Evolutionary conservation across 1,139 yeast genomes (phyloP).

Genomic region (Zygosaccharomyces sapae): DNA sequence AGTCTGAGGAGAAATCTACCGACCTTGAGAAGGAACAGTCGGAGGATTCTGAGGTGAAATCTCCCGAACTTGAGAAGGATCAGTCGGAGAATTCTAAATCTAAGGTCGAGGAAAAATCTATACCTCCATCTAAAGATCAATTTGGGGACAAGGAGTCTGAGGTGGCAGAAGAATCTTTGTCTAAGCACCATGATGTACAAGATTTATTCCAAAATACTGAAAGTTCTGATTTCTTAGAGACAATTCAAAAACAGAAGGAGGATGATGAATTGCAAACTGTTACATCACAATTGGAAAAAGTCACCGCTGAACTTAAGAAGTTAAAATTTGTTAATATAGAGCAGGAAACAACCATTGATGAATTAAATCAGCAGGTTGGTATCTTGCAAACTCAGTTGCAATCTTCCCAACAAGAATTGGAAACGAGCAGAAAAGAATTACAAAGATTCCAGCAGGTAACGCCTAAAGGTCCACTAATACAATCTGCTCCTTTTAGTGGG

Average conservation of each 20-base stretch:
- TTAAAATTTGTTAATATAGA: conserved; percentile 47
- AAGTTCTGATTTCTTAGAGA: conserved; percentile 31
- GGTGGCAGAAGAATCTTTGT: not conserved
- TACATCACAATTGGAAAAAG: conserved; percentile 29
- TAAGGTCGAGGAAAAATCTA: no score
- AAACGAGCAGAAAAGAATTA: conserved; percentile 13
- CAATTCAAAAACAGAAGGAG: conserved; percentile 32
- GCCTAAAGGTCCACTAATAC: conserved; percentile 20
- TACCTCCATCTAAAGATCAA: no score
- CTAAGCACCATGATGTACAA: not conserved
- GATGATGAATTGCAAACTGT: conserved; percentile 31
- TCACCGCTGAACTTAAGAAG: conserved; percentile 36
- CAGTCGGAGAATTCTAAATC: no score
- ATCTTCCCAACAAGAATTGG: conserved; percentile 30
- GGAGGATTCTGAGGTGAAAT: no score
- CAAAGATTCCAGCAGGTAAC: conserved; percentile 26
- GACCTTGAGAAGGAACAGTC: not conserved
- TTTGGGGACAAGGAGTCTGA: not conserved
- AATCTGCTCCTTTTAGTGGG: conserved; percentile 15
- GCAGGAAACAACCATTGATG: conserved; percentile 43
- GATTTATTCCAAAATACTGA: conserved; percentile 8
- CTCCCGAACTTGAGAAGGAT: not conserved
- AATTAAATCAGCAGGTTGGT: conserved; percentile 33
- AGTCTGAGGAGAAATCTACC: no score
- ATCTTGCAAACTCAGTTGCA: conserved; percentile 36